phyloP scores from a whole-genome alignment of 441 rosid genomes.

The Pelargonium myrrhifolium region DNA sequence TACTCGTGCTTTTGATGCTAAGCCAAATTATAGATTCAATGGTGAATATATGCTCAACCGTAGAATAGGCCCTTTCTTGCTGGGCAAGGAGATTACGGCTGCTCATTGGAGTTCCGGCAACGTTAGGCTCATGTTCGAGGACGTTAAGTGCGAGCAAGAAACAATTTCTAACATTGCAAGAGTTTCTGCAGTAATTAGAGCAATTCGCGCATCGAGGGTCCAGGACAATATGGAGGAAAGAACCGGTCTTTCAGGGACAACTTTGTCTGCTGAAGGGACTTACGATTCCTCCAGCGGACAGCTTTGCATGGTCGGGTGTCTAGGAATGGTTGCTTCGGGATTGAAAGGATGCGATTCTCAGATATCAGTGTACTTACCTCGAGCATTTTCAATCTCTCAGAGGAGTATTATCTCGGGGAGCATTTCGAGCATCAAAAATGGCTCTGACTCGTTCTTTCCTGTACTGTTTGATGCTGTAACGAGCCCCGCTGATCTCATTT shows the following conservation, averaged over 20 bases:
- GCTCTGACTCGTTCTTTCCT: too few species aligned
- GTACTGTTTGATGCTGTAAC: too few species aligned
- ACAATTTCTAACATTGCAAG: too few species aligned
- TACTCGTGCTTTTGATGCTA: not conserved
- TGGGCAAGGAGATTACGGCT: conserved; percentile 9
- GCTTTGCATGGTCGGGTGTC: conserved; percentile 20
- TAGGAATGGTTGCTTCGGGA: conserved; percentile 11
- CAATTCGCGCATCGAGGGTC: too few species aligned
- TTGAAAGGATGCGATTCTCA: not conserved
- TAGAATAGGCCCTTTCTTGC: conserved; percentile 12
- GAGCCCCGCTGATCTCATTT: too few species aligned
- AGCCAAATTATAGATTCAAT: conserved; percentile 14
- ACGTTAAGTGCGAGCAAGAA: conserved; percentile 15
- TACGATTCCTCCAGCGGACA: conserved; percentile 16
- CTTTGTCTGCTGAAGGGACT: conserved; percentile 19
- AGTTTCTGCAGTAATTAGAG: too few species aligned
- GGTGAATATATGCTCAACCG: not conserved
- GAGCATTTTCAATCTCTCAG: conserved; percentile 18
- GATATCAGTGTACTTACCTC: conserved; percentile 17
- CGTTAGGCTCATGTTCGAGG: conserved; percentile 11
- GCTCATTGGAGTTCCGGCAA: not conserved
- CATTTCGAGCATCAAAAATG: too few species aligned
- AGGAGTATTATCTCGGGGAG: not conserved
- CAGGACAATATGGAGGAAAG: not conserved
- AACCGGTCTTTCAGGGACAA: conserved; percentile 16